Evolutionary conservation across 208 protist species (phyloP).

Genomic region (Leishmania turanica): DNA sequence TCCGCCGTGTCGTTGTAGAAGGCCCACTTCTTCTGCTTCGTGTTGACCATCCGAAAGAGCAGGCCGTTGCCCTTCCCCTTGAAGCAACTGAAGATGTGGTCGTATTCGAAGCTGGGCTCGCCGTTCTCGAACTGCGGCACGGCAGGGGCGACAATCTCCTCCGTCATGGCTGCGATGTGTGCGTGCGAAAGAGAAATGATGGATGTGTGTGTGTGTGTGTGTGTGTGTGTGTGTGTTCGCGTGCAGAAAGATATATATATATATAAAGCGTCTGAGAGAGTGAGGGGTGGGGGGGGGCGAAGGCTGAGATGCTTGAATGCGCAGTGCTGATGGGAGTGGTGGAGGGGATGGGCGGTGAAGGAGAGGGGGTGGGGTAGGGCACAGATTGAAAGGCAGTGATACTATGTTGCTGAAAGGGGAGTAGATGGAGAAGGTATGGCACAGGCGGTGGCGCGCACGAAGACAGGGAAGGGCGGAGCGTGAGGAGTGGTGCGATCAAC

Average conservation of each 20-base stretch:
- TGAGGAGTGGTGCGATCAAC: not conserved
- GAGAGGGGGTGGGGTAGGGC: not conserved
- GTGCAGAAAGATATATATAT: no score
- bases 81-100: constrained; percentile 66
- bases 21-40: constrained; percentile 39
- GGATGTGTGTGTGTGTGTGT: not conserved
- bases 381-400: not conserved
- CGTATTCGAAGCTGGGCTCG: constrained; percentile 26
- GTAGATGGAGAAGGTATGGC: not conserved
- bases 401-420: not conserved
- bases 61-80: constrained; percentile 36
- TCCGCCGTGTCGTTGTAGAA: constrained; percentile 72
- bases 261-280: no score
- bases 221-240: not conserved
- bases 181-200: not conserved
- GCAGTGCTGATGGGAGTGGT: not conserved
- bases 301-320: not conserved
- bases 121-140: constrained; percentile 30
- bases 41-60: constrained; percentile 59
- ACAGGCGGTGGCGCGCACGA: not conserved
- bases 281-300: not conserved
- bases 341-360: not conserved
- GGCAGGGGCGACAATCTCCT: constrained; percentile 22
- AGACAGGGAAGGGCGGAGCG: constrained; percentile 8
- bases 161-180: constrained; percentile 21